Percentiles rank a stretch among this genome's conserved stretches.
Conservation (phyloP, 345 rosid species). For the Luvunga scandens region DNA sequence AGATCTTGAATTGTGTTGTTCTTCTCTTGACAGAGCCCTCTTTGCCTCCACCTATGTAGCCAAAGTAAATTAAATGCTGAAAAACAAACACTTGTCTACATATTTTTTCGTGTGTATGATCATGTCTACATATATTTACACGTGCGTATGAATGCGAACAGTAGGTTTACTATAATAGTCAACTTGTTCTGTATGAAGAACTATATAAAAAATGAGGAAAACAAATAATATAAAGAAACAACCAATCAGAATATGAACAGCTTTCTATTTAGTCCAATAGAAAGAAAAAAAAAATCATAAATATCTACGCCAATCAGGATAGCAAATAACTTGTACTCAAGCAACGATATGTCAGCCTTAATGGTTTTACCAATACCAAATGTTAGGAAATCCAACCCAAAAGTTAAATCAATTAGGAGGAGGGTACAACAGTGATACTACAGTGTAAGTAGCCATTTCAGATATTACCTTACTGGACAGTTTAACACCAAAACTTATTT, state of each 20-base stretch:
- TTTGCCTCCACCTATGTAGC: conserved; percentile 41
- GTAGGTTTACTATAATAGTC: background rate
- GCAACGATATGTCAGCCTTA: background rate
- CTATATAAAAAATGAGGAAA: background rate
- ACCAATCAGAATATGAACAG: background rate
- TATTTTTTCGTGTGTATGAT: background rate
- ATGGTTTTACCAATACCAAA: background rate
- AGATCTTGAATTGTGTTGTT: conserved; percentile 32
- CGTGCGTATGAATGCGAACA: too few relatives aligned
- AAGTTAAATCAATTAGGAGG: too few relatives aligned
- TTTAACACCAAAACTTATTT: background rate
- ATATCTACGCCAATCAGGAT: background rate
- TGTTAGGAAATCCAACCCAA: background rate
- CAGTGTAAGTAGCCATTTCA: too few relatives aligned
- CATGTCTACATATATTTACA: background rate
- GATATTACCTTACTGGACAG: background rate
- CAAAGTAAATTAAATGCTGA: conserved; percentile 10
- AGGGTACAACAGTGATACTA: background rate
- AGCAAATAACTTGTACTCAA: background rate
- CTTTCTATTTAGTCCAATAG: background rate
- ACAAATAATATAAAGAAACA: background rate
- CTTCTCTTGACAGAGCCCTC: conserved; percentile 42
- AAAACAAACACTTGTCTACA: background rate
- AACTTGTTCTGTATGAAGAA: too few relatives aligned
- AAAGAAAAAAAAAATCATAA: background rate